These are phyloP conservation scores for Phytophthora idaei DNA, from an alignment of 352 stramenopile genomes.

Conservation along the genomic window DNA sequence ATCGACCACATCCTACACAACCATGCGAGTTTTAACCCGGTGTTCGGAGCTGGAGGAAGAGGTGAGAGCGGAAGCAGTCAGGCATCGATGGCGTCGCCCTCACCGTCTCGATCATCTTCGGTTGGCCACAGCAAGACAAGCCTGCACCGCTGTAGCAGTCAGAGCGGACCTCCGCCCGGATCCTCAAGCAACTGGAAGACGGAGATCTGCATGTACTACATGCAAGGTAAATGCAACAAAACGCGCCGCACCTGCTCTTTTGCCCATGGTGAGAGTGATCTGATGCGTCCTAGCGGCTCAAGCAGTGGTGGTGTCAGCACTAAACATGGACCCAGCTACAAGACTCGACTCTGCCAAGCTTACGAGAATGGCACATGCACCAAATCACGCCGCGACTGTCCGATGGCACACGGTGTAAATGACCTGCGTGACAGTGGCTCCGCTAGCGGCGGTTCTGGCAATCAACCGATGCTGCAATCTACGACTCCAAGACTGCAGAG, in stretches of 20 bases:
- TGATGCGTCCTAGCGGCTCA: constrained; percentile 49
- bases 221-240: constrained; percentile 91
- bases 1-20: constrained; percentile 73
- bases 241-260: constrained; percentile 88
- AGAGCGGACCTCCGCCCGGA: constrained; percentile 27
- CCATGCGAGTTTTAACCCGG: constrained; percentile 78
- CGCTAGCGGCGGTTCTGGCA: constrained; percentile 20
- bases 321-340: constrained; percentile 59
- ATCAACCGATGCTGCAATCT: constrained; percentile 40
- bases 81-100: constrained; percentile 26
- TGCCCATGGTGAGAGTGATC: constrained; percentile 82
- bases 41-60: constrained; percentile 32
- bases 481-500: constrained; percentile 77
- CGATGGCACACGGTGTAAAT: constrained; percentile 76
- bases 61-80: constrained; percentile 26
- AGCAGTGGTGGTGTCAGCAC: constrained; percentile 14
- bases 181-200: constrained; percentile 86
- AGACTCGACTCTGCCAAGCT: constrained; percentile 79
- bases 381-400: constrained; percentile 79
- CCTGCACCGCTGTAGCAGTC: constrained; percentile 42
- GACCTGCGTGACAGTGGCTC: constrained; percentile 63
- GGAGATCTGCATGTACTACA: constrained; percentile 90
- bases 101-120: constrained; percentile 32
- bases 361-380: constrained; percentile 78
- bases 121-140: constrained; percentile 33